phyloP scores from a whole-genome alignment of 1,284 basidiomycete genomes.

The Apiotrichum montevideense region DNA sequence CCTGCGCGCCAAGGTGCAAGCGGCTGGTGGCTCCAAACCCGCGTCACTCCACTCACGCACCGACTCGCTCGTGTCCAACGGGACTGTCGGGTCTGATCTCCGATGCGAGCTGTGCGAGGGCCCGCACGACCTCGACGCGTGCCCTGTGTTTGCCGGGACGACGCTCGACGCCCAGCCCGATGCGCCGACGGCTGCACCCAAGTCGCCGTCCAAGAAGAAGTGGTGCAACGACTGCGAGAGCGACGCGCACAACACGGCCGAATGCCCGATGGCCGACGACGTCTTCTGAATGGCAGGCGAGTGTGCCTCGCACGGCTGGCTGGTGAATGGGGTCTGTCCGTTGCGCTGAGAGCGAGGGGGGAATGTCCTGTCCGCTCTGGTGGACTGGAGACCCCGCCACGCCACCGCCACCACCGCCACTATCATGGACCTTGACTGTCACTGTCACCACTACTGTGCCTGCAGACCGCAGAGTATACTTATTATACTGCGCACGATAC shows the following conservation, averaged over 20 bases:
- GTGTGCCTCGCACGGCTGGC: neutral
- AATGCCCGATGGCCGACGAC: slow-evolving; percentile 43
- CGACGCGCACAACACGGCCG: slow-evolving; percentile 38
- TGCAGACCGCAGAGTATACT: too few relatives aligned
- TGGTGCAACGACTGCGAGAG: slow-evolving; percentile 47
- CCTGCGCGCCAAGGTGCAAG: slow-evolving; percentile 7
- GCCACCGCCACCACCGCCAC: too few relatives aligned
- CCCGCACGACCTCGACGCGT: slow-evolving; percentile 43
- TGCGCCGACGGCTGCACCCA: slow-evolving; percentile 1
- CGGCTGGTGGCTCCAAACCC: slow-evolving; percentile 5
- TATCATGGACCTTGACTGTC: too few relatives aligned
- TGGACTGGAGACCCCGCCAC: too few relatives aligned
- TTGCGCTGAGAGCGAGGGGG: too few relatives aligned
- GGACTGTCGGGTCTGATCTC: neutral
- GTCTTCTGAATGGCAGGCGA: slow-evolving; percentile 8
- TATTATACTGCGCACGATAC: too few relatives aligned
- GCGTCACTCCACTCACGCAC: slow-evolving; percentile 5
- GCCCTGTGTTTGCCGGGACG: slow-evolving; percentile 42
- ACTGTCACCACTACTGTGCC: too few relatives aligned
- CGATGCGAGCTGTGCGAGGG: slow-evolving; percentile 45
- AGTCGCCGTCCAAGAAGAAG: slow-evolving; percentile 20
- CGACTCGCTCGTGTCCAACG: slow-evolving; percentile 1
- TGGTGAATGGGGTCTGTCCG: too few relatives aligned
- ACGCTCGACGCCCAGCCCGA: slow-evolving; percentile 8
- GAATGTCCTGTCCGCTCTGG: too few relatives aligned